Conservation (phyloP, 2,329 filamentous ascomycete genomes). For the Neonectria magnoliae region DNA sequence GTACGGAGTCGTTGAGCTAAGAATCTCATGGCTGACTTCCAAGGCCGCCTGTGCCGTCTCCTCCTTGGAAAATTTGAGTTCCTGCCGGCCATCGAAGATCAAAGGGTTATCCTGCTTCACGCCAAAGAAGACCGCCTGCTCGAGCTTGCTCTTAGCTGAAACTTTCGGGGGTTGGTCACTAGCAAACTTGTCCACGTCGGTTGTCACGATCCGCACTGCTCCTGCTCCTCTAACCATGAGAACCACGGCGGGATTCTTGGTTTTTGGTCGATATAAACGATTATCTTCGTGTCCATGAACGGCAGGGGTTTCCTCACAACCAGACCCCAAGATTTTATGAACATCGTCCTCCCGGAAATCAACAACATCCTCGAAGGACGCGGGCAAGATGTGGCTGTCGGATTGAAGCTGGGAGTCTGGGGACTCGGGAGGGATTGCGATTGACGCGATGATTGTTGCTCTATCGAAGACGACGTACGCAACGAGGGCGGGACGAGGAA, state of each 20-base stretch:
- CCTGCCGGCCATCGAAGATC: constrained; percentile 77
- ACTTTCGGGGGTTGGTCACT: constrained; percentile 69
- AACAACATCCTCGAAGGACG: constrained; percentile 86
- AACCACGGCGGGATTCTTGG: constrained; percentile 70
- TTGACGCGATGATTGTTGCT: constrained; percentile 80
- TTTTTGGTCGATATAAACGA: constrained; percentile 62
- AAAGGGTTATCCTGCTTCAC: constrained; percentile 84
- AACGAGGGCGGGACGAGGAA: constrained; percentile 82
- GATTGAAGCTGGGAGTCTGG: constrained; percentile 80
- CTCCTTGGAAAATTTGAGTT: constrained; percentile 71
- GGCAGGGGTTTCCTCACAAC: constrained; percentile 66
- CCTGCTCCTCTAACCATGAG: constrained; percentile 72
- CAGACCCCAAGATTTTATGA: constrained; percentile 71
- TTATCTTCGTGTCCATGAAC: constrained; percentile 54
- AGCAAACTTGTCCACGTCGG: constrained; percentile 68
- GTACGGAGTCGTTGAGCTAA: constrained; percentile 79
- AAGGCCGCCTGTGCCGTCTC: constrained; percentile 83
- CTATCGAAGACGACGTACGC: constrained; percentile 85
- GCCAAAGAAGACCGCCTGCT: constrained; percentile 95
- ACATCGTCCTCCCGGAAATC: constrained; percentile 76
- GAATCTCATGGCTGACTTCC: constrained; percentile 81
- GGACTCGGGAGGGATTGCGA: constrained; percentile 72
- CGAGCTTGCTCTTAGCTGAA: constrained; percentile 87
- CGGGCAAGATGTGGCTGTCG: constrained; percentile 69
- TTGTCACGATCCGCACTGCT: constrained; percentile 67